phyloP scores from a whole-genome alignment of 768 basidiomycete species.

The Fibroporia radiculosa region DNA sequence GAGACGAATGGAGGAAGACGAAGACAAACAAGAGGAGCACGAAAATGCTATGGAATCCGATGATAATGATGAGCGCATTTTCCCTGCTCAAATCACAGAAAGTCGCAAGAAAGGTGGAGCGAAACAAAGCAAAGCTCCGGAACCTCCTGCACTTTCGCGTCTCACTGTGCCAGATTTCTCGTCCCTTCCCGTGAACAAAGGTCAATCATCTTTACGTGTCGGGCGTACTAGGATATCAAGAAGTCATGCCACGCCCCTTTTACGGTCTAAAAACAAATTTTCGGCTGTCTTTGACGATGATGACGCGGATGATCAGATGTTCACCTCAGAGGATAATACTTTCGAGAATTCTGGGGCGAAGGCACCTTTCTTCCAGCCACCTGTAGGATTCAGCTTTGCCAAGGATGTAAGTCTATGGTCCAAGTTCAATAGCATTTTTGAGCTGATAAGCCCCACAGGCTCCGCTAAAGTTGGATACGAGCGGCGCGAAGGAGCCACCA shows the following conservation, averaged over 20 bases:
- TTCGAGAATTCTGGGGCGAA: constrained; percentile 30
- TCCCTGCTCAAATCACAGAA: not conserved
- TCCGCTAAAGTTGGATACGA: constrained; percentile 31
- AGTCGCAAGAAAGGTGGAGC: not conserved
- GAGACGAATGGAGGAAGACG: constrained; percentile 49
- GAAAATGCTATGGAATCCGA: constrained; percentile 22
- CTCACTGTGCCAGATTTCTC: constrained; percentile 2
- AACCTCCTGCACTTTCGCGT: not conserved
- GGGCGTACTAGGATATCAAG: constrained; percentile 51
- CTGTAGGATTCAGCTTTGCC: constrained; percentile 60
- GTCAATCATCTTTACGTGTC: constrained; percentile 55
- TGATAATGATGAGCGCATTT: constrained; percentile 25
- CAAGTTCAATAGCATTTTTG: too few species aligned
- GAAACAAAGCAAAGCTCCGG: not conserved
- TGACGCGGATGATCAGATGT: constrained; percentile 27
- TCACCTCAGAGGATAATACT: constrained; percentile 30
- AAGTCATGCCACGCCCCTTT: constrained; percentile 45
- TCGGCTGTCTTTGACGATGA: constrained; percentile 58
- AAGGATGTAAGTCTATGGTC: constrained; percentile 53
- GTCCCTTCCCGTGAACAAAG: constrained; percentile 10
- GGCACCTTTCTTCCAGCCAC: constrained; percentile 50
- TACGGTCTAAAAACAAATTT: constrained; percentile 45
- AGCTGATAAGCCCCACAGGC: too few species aligned
- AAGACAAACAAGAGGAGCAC: constrained; percentile 30
- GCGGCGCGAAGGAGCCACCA: constrained; percentile 56